A percentile compares a stretch with the other conserved stretches of the same genome.
These are phyloP conservation scores for Citrus maxima DNA, from an alignment of 345 rosid species.

Conservation along the genomic window DNA sequence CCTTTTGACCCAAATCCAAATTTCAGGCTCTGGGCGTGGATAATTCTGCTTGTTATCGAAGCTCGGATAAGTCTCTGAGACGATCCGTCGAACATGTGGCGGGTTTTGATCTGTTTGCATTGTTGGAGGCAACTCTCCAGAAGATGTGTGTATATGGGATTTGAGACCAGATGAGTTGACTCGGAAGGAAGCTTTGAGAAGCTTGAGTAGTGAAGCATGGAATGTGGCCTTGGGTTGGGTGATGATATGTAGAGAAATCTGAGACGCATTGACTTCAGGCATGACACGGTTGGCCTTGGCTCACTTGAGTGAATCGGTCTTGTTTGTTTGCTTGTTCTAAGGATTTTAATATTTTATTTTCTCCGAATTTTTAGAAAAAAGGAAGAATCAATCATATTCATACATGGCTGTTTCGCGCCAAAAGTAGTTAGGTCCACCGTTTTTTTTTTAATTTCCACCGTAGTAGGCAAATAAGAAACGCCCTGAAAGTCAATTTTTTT, in stretches of 20 bases:
- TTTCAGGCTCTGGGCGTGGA: constrained; percentile 48
- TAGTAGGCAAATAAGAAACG: no score
- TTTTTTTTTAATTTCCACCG: no score
- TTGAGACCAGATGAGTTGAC: constrained; percentile 3
- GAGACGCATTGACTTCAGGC: constrained; percentile 24
- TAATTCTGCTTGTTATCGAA: constrained; percentile 37
- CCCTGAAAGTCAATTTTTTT: no score
- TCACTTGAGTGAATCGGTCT: background rate
- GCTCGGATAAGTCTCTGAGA: constrained; percentile 40
- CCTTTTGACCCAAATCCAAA: constrained; percentile 51
- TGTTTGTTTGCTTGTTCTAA: background rate
- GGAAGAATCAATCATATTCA: background rate
- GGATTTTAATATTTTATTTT: background rate
- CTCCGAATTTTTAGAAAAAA: background rate
- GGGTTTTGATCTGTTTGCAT: constrained; percentile 47
- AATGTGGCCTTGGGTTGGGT: constrained; percentile 14
- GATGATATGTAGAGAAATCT: constrained; percentile 11
- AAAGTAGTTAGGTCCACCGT: background rate
- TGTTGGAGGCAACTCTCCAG: constrained; percentile 36
- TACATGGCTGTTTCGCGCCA: background rate
- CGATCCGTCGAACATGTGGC: constrained; percentile 68
- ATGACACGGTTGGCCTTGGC: background rate
- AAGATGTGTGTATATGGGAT: constrained; percentile 24
- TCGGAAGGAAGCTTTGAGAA: constrained; percentile 19
- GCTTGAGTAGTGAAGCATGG: constrained; percentile 24